Percentiles rank a stretch among this genome's conserved stretches.
These are phyloP conservation scores for Aspergillus novoparasiticus DNA, from an alignment of 2,329 filamentous ascomycete species.

Conservation along the genomic window DNA sequence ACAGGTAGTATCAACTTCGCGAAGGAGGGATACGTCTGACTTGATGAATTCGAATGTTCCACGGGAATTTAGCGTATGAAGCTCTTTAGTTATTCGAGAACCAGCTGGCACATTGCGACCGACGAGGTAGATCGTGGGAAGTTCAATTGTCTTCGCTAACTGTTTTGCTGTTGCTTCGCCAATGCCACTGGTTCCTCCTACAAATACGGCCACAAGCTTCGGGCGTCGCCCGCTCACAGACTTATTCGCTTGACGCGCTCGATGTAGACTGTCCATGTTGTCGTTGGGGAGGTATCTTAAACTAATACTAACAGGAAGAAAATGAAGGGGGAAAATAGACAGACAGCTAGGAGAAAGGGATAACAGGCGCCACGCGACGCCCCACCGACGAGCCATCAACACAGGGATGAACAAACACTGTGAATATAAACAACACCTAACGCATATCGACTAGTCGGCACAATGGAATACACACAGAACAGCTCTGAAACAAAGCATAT, in stretches of 20 bases:
- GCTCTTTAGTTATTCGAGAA: conserved; percentile 47
- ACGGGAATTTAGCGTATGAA: conserved; percentile 44
- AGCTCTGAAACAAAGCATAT: too few species aligned
- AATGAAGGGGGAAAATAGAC: not conserved
- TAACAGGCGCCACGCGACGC: not conserved
- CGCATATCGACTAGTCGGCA: not conserved
- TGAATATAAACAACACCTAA: too few species aligned
- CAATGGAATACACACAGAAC: too few species aligned
- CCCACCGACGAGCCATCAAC: not conserved
- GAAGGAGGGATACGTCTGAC: conserved; percentile 53
- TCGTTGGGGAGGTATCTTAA: not conserved
- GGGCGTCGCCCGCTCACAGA: not conserved
- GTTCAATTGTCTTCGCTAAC: conserved; percentile 44
- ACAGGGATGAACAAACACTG: not conserved
- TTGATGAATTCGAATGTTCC: conserved; percentile 23
- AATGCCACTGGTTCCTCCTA: conserved; percentile 55
- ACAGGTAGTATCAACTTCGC: conserved; percentile 55
- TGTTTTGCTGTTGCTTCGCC: conserved; percentile 51
- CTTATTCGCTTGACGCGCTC: not conserved
- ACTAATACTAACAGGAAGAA: not conserved
- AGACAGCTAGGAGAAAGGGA: not conserved
- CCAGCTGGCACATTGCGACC: conserved; percentile 45
- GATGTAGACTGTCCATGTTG: not conserved
- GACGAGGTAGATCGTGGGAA: conserved; percentile 51
- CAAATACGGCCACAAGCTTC: conserved; percentile 49